Percentiles rank a stretch among this genome's conserved stretches.
Conservation (phyloP, 2,329 filamentous ascomycete species). For the Monascus ruber region DNA sequence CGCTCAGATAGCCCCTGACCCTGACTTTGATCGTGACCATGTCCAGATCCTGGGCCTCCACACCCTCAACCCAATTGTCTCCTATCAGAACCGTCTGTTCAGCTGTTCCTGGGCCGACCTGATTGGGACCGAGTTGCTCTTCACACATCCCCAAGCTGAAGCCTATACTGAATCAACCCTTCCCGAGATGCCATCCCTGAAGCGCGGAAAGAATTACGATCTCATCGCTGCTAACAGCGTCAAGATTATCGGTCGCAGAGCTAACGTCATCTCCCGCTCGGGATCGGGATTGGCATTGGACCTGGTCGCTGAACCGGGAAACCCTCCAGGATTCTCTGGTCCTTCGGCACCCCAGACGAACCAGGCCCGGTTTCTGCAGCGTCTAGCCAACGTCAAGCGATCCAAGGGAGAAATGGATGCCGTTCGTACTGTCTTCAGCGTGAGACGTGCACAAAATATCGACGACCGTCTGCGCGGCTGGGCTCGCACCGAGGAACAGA, state of each 20-base stretch:
- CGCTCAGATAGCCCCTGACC: conserved; percentile 28
- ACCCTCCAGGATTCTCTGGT: background rate
- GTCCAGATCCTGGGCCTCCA: conserved; percentile 81
- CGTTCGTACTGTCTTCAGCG: conserved; percentile 49
- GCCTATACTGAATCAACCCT: conserved; percentile 29
- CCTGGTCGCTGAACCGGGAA: background rate
- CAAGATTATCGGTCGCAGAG: conserved; percentile 57
- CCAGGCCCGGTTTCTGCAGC: conserved; percentile 50
- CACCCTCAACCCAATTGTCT: conserved; percentile 61
- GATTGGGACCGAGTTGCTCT: conserved; percentile 72
- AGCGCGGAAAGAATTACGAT: conserved; percentile 44
- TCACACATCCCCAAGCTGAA: conserved; percentile 37
- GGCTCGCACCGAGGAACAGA: conserved; percentile 26
- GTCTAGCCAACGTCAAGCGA: conserved; percentile 53
- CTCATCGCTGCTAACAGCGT: conserved; percentile 60
- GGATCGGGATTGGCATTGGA: conserved; percentile 6
- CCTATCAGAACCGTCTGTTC: conserved; percentile 68
- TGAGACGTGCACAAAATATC: conserved; percentile 20
- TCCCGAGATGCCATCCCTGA: conserved; percentile 38
- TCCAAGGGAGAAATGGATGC: conserved; percentile 53
- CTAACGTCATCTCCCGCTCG: conserved; percentile 43
- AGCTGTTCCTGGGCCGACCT: conserved; percentile 71
- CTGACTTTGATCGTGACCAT: conserved; percentile 18
- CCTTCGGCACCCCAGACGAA: conserved; percentile 19
- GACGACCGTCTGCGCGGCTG: conserved; percentile 24